A percentile compares a stretch with the other conserved stretches of the same genome.
Conservation (phyloP, 2,329 filamentous ascomycete genomes). For the Aureobasidium lini region DNA sequence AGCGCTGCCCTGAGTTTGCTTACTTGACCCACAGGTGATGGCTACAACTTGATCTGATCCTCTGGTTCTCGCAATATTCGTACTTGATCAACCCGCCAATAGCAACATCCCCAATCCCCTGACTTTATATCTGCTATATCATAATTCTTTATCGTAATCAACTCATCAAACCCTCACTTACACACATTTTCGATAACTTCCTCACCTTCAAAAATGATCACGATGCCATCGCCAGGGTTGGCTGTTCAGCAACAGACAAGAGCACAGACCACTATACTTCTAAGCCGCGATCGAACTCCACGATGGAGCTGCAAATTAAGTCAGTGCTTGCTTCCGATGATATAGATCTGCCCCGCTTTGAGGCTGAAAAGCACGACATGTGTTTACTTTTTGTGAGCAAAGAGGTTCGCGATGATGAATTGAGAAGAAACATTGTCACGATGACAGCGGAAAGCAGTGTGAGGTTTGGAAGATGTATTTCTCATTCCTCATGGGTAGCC, state of each 20-base stretch:
- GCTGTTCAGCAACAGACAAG: not conserved
- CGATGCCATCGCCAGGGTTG: not conserved
- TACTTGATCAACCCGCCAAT: no score
- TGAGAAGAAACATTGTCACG: no score
- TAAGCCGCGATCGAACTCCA: conserved; percentile 1
- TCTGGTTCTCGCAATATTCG: no score
- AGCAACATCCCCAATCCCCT: no score
- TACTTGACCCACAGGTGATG: not conserved
- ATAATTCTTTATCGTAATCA: no score
- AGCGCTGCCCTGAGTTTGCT: no score
- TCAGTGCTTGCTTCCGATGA: not conserved
- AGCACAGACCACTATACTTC: not conserved
- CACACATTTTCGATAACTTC: not conserved
- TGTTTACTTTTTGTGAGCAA: not conserved
- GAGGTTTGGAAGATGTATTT: not conserved
- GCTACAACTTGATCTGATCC: not conserved
- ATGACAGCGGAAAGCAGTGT: not conserved
- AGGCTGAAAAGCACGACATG: conserved; percentile 2
- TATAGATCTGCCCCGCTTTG: conserved; percentile 7
- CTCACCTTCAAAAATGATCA: rapidly evolving
- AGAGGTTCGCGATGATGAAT: no score
- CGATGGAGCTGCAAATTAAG: not conserved
- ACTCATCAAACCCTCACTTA: not conserved
- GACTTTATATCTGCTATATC: no score
- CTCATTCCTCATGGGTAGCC: conserved; percentile 1